Evolutionary conservation across 371 early-diverging fungal genomes (phyloP).

Genomic region (Apophysomyces trapeziformis): DNA sequence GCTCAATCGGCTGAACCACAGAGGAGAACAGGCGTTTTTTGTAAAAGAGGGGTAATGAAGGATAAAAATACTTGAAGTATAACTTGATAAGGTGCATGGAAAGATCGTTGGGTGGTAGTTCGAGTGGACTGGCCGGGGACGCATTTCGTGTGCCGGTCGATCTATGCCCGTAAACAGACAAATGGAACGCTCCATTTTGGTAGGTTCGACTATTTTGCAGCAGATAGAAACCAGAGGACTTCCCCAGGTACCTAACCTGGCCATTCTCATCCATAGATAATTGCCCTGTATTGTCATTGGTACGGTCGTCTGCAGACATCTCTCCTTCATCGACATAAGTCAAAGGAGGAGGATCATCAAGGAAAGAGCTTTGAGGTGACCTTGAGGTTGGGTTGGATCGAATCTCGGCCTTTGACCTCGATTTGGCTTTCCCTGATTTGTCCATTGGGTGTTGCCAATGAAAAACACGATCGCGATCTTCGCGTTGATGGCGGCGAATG

Average conservation of each 20-base stretch:
- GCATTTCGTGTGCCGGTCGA: conserved; percentile 14
- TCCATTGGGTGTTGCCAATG: background rate
- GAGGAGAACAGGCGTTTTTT: conserved; percentile 28
- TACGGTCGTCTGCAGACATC: conserved; percentile 12
- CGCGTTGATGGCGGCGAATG: conserved; percentile 34
- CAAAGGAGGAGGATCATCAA: conserved; percentile 1
- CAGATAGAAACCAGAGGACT: conserved; percentile 53
- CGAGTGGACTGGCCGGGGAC: conserved; percentile 25
- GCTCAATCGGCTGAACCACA: conserved; percentile 17
- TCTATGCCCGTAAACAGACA: conserved; percentile 36
- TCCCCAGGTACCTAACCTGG: conserved; percentile 50
- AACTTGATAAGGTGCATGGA: conserved; percentile 55
- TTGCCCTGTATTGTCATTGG: conserved; percentile 39
- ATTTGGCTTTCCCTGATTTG: conserved; percentile 8
- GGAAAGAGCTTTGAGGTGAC: background rate
- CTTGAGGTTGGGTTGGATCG: background rate
- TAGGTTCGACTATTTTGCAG: conserved; percentile 49
- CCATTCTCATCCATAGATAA: conserved; percentile 54
- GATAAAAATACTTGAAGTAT: conserved; percentile 63
- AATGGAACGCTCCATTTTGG: conserved; percentile 50
- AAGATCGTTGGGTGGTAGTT: conserved; percentile 58
- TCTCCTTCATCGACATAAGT: background rate
- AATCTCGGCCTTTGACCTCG: background rate
- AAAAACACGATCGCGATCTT: conserved; percentile 15
- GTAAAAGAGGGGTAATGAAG: conserved; percentile 60